A percentile compares a stretch with the other conserved stretches of the same genome.
These are phyloP conservation scores for Wickerhamiella sorbophila DNA, from an alignment of 805 yeast species.

Conservation along the genomic window DNA sequence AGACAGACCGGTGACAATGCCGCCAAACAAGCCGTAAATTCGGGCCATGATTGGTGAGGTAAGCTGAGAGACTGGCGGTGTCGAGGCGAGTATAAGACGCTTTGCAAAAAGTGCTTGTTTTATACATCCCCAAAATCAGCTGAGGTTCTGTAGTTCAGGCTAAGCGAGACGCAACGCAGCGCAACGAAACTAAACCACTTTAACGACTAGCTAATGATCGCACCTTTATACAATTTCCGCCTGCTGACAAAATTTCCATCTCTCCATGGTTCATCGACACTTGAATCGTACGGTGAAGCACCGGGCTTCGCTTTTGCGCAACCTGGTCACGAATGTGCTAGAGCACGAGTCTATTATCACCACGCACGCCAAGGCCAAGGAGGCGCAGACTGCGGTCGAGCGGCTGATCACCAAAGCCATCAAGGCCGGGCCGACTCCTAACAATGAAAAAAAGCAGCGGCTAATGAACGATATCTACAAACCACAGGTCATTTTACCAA, in stretches of 20 bases:
- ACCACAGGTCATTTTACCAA: conserved; percentile 40
- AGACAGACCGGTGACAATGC: conserved; percentile 45
- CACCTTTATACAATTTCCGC: not conserved
- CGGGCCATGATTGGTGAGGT: conserved; percentile 28
- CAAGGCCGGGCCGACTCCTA: conserved; percentile 3
- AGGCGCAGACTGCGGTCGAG: conserved; percentile 50
- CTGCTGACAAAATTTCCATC: not conserved
- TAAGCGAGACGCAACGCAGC: too few relatives aligned
- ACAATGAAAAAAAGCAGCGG: conserved; percentile 8
- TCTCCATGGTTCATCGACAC: conserved; percentile 11
- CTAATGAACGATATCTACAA: conserved; percentile 20
- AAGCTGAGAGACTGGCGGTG: not conserved
- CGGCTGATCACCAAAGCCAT: conserved; percentile 43
- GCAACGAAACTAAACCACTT: too few relatives aligned
- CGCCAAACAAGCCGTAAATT: conserved; percentile 43
- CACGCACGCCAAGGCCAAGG: conserved; percentile 62
- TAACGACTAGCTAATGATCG: too few relatives aligned
- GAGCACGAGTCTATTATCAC: conserved; percentile 61
- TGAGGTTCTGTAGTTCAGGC: too few relatives aligned
- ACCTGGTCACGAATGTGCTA: conserved; percentile 50
- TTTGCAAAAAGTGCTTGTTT: too few relatives aligned
- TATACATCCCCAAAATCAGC: too few relatives aligned
- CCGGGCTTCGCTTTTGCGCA: conserved; percentile 43
- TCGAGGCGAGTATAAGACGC: too few relatives aligned
- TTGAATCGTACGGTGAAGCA: conserved; percentile 34